Conservation (phyloP, 2,329 filamentous ascomycete species). For the Microascus cirrosus region DNA sequence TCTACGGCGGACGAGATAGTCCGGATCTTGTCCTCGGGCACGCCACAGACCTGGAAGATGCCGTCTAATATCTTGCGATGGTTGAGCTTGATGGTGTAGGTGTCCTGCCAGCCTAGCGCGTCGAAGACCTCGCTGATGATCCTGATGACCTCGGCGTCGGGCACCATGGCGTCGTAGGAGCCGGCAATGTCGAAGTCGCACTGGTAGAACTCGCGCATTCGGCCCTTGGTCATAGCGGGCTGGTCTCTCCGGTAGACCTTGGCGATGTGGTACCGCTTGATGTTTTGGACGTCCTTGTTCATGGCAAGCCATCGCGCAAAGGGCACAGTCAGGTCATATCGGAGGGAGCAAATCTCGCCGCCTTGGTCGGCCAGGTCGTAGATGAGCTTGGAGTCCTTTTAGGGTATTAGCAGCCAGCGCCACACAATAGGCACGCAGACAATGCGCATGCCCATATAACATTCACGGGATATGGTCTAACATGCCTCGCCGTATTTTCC, state of each 20-base stretch:
- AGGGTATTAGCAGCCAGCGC: background rate
- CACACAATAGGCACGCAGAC: background rate
- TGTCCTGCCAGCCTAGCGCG: constrained; percentile 30
- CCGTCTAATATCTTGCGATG: constrained; percentile 91
- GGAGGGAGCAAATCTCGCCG: constrained; percentile 62
- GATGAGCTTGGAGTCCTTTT: constrained; percentile 79
- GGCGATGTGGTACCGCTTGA: constrained; percentile 92
- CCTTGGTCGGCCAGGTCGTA: constrained; percentile 83
- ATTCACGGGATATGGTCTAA: background rate
- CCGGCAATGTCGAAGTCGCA: constrained; percentile 96
- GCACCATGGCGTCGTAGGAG: constrained; percentile 78
- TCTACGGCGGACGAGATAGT: constrained; percentile 88
- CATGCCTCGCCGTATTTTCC: constrained; percentile 66
- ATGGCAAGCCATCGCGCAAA: constrained; percentile 90
- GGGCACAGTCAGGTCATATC: constrained; percentile 81
- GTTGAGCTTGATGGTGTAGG: constrained; percentile 78
- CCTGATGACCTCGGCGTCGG: constrained; percentile 79
- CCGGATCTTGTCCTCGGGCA: constrained; percentile 76
- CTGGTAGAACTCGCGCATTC: constrained; percentile 94
- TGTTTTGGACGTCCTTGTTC: constrained; percentile 70
- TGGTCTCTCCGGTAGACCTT: constrained; percentile 55
- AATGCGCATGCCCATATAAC: background rate
- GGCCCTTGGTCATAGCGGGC: constrained; percentile 69
- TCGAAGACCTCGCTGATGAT: constrained; percentile 47
- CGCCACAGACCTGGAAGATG: constrained; percentile 82